Evolutionary conservation across 345 rosid species (phyloP), one percentile per base, ranked within the genome.

Genomic region (Lumnitzera littorea): DNA sequence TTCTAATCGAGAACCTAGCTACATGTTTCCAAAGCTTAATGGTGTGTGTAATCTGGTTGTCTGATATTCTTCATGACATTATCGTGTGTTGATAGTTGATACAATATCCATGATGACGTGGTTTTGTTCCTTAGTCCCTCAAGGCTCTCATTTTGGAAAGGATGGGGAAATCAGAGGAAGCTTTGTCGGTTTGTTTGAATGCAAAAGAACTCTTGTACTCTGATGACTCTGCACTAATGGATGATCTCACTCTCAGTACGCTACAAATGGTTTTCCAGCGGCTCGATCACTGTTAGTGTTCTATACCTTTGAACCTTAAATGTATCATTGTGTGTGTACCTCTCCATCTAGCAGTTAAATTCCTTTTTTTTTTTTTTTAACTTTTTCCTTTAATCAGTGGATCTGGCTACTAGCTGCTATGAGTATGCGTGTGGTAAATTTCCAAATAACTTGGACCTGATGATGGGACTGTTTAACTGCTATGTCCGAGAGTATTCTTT

Each of bases 391-490:
- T 5, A 66, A 59, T 66, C 67, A 94, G 99, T 88, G 91, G 99
- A 88, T 50, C 74, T 88, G 83, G 99, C 97, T 48, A 94, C 99
- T 67, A 73, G 83, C 71, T 94, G 97, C 58, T 90, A 94, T 23
- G 97, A 86, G 71, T 80, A 86, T 69, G 95, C 97, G 8, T 88
- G 92, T 67, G 80, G 81, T 16, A 94, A 82, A 66, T 80, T 79
- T 62, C 86, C 95, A 4, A 84, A 74, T 73, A 94, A 88, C 72
- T 65, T 90, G 76, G 99, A 90, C 63, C 75, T 88, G 27, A 84
- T 94, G 92, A 90, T 86, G 95, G 99, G 97, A 27, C 96, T 94
- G 57, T 94, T 94, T 75, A 90, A 94, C 77, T 94, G 99, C 69
- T 88, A 83, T 62, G 96, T 94, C 63, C 96, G 91, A 23, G 97